Percentiles rank a stretch among this genome's conserved stretches.
Conservation (phyloP, 2,329 filamentous ascomycete species). For the Mycocentrospora acerina region DNA sequence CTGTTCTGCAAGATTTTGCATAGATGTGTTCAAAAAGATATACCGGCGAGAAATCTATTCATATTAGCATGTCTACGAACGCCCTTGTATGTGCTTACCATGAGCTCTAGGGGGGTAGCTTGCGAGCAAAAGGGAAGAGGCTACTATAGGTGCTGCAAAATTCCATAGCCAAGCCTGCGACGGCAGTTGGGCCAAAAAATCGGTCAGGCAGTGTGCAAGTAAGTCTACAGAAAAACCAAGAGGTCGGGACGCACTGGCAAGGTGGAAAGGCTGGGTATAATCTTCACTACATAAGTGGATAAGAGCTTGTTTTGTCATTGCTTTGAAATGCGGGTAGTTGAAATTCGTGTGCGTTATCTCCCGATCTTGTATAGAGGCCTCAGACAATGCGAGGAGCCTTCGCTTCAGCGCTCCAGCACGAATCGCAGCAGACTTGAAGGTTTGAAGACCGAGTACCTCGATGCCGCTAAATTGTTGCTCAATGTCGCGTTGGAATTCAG, state of each 20-base stretch:
- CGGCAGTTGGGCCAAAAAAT: conserved; percentile 22
- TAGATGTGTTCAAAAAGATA: conserved; percentile 10
- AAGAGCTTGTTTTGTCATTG: conserved; percentile 10
- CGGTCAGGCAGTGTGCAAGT: conserved; percentile 18
- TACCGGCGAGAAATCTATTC: conserved; percentile 8
- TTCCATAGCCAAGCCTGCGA: conserved; percentile 23
- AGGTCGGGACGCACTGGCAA: conserved; percentile 17
- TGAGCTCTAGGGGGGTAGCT: conserved; percentile 24
- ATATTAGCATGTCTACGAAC: background rate
- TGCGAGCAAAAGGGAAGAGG: conserved; percentile 24
- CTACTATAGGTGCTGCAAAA: conserved; percentile 22
- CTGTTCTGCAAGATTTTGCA: conserved; percentile 2
- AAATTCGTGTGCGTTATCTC: conserved; percentile 2
- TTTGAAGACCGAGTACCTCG: too few species aligned
- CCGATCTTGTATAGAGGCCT: background rate
- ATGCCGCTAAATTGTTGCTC: too few species aligned
- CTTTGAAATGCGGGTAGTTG: conserved; percentile 8
- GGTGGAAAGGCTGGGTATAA: conserved; percentile 7
- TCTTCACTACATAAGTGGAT: conserved; percentile 1
- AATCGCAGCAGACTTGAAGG: too few species aligned
- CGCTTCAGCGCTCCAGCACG: background rate
- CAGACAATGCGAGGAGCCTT: background rate
- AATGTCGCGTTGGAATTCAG: too few species aligned
- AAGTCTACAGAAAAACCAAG: conserved; percentile 13
- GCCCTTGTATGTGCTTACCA: conserved; percentile 10